Conservation (phyloP, 225 moss, liverwort and hornwort genomes). For the Pseudisothecium myosuroides region DNA sequence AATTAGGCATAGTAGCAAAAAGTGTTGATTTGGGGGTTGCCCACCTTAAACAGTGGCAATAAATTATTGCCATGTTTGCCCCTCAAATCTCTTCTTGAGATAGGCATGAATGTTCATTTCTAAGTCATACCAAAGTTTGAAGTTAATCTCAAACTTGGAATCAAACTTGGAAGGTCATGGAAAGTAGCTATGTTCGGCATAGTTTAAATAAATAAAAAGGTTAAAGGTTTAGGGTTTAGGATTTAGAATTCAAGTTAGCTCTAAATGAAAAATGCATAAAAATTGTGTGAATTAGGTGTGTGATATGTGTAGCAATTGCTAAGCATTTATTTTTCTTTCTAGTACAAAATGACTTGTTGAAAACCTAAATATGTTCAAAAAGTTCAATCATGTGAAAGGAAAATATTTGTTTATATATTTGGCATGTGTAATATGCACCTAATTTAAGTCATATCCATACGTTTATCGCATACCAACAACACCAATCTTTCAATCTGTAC, state of each 20-base stretch:
- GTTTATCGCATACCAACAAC: not conserved
- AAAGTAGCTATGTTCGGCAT: rapidly evolving
- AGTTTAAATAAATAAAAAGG: not conserved
- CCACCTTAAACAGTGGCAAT: too few relatives aligned
- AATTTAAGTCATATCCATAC: not conserved
- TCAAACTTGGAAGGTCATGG: not conserved
- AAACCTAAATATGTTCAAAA: not conserved
- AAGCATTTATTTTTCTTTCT: too few relatives aligned
- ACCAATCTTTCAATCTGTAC: not conserved
- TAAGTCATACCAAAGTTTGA: not conserved
- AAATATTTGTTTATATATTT: too few relatives aligned
- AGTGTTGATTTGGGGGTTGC: rapidly evolving
- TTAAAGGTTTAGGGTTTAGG: too few relatives aligned
- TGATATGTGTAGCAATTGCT: not conserved
- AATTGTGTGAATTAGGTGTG: not conserved
- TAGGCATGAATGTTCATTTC: not conserved
- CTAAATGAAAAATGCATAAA: not conserved
- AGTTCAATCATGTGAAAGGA: too few relatives aligned
- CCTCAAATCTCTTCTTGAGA: not conserved
- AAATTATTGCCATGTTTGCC: not conserved
- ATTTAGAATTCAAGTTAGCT: not conserved
- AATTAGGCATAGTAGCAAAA: too few relatives aligned
- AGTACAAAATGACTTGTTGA: not conserved
- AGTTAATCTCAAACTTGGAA: not conserved
- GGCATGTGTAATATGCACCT: not conserved